Conservation (phyloP, 1,284 basidiomycete genomes). For the Apiotrichum akiyoshidainum region DNA sequence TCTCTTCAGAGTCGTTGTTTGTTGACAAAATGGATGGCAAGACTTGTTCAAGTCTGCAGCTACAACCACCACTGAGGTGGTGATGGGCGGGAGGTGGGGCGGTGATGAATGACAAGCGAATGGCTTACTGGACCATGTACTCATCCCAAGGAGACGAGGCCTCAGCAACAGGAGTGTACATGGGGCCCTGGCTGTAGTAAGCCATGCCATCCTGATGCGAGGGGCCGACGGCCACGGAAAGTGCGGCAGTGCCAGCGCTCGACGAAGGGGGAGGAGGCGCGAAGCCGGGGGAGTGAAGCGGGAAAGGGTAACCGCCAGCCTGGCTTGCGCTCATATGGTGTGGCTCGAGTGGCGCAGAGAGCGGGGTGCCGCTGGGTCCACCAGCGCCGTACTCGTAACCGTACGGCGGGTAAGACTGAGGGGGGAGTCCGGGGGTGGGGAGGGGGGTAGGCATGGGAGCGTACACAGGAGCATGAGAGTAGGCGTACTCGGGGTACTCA, state of each 20-base stretch:
- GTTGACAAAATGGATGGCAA: too few relatives aligned
- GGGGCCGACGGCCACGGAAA: background rate
- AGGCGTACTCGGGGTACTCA: constrained; percentile 4
- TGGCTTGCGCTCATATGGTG: background rate
- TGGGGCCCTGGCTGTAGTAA: background rate
- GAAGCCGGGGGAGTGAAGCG: background rate
- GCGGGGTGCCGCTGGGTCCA: background rate
- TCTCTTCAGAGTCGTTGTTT: too few relatives aligned
- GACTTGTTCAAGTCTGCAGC: too few relatives aligned
- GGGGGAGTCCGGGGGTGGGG: background rate
- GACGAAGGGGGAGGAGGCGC: background rate
- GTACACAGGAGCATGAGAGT: background rate
- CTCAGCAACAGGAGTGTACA: constrained; percentile 1
- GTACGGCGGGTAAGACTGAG: background rate
- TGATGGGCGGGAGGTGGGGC: background rate
- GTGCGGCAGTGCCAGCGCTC: background rate
- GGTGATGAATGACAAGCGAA: background rate
- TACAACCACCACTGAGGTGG: background rate
- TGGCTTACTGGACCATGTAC: constrained; percentile 8
- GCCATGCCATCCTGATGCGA: background rate
- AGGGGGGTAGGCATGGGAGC: background rate
- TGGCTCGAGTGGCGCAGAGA: constrained; percentile 1
- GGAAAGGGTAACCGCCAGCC: background rate
- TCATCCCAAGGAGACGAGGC: constrained; percentile 7
- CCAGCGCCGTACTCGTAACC: constrained; percentile 1